phyloP scores from a whole-genome alignment of 1,284 basidiomycete species.

The Anthracocystis setariae region DNA sequence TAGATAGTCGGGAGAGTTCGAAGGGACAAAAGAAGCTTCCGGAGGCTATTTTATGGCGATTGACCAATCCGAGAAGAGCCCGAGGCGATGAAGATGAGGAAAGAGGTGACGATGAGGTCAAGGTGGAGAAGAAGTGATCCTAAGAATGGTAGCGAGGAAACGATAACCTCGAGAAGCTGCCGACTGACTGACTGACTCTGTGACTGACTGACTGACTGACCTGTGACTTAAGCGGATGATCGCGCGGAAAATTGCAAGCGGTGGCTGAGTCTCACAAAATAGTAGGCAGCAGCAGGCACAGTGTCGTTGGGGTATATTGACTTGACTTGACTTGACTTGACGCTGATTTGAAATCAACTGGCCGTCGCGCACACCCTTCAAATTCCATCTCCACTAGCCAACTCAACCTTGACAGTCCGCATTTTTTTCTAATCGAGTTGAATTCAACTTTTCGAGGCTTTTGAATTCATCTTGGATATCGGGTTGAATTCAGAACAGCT shows the following conservation, averaged over 20 bases:
- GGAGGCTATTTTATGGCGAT: too few species aligned
- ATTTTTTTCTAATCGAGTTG: too few species aligned
- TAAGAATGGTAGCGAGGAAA: constrained; percentile 2
- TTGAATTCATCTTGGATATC: constrained; percentile 1
- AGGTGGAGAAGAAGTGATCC: constrained; percentile 16
- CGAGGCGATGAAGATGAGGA: not conserved
- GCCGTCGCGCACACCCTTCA: constrained; percentile 8
- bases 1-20: not conserved
- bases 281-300: constrained; percentile 8
- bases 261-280: constrained; percentile 31
- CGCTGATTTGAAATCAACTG: constrained; percentile 43
- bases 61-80: not conserved
- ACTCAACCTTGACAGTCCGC: too few species aligned
- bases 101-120: constrained; percentile 11
- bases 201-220: not conserved
- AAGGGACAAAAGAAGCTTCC: not conserved
- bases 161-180: not conserved
- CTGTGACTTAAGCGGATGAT: constrained; percentile 6
- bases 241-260: constrained; percentile 25
- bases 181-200: not conserved
- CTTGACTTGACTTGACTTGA: not conserved
- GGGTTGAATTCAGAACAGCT: not conserved
- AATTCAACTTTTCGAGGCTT: not conserved
- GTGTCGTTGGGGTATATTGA: too few species aligned
- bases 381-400: not conserved